Evolutionary conservation across 1,284 basidiomycete genomes (phyloP).

Genomic region (Fomitopsis pinicola): DNA sequence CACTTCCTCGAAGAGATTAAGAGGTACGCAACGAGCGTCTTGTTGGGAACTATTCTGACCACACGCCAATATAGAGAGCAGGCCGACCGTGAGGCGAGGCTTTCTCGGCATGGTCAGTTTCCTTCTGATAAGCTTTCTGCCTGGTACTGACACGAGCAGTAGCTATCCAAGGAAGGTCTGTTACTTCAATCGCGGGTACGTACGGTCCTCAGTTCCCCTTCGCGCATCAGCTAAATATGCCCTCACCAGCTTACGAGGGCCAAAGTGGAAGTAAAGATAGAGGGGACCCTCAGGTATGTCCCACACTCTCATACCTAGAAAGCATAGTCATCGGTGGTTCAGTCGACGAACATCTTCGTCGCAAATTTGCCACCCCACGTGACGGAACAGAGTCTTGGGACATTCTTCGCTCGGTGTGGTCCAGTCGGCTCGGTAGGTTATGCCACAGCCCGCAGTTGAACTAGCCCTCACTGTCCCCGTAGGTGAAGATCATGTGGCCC

Average conservation of each 20-base stretch:
- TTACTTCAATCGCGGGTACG: constrained; percentile 82
- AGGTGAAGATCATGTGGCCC: constrained; percentile 98
- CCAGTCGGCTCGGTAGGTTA: constrained; percentile 61
- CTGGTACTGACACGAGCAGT: constrained; percentile 15
- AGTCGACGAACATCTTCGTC: constrained; percentile 87
- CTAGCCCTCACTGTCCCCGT: neutral
- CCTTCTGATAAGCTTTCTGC: neutral
- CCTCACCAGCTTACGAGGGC: constrained; percentile 66
- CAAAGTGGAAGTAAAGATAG: constrained; percentile 87
- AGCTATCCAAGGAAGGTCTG: constrained; percentile 48
- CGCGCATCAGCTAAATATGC: neutral
- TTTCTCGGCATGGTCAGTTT: constrained; percentile 65
- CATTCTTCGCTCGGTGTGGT: constrained; percentile 51
- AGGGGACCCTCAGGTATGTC: constrained; percentile 70
- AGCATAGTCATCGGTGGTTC: constrained; percentile 6
- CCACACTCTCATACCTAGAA: neutral
- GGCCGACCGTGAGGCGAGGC: constrained; percentile 81
- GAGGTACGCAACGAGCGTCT: constrained; percentile 44
- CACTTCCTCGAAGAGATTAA: constrained; percentile 92
- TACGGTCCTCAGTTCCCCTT: neutral
- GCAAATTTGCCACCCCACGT: constrained; percentile 85
- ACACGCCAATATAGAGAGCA: constrained; percentile 67
- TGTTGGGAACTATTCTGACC: neutral
- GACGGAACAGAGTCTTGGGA: constrained; percentile 79
- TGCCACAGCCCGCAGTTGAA: neutral